Percentiles rank a stretch among this genome's conserved stretches.
Conservation (phyloP, 257 asterid species). For the Solanum chiquidenum region DNA sequence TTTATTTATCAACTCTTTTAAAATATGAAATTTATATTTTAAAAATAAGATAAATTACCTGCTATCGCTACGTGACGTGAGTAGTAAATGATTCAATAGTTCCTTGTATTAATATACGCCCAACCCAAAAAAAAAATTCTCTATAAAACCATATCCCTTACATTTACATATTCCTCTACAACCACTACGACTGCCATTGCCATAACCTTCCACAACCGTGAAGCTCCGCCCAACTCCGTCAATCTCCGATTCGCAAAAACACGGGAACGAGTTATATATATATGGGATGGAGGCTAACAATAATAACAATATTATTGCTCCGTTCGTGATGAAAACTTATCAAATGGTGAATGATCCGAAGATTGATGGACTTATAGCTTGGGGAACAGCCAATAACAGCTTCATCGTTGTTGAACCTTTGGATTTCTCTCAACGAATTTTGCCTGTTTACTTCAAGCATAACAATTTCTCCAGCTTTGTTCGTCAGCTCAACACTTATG, state of each 20-base stretch:
- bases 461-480: conserved; percentile 89
- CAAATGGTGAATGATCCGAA: conserved; percentile 75
- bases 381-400: conserved; percentile 61
- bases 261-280: not conserved
- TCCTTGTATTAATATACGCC: not conserved
- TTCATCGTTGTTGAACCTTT: conserved; percentile 61
- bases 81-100: not conserved
- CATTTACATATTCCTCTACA: conserved; percentile 9
- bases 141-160: not conserved
- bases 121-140: not conserved
- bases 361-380: conserved; percentile 38
- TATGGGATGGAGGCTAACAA: conserved; percentile 27
- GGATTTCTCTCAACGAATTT: conserved; percentile 54
- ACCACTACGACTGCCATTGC: not conserved
- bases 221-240: not conserved
- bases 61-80: no score
- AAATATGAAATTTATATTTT: not conserved
- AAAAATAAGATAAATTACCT: not conserved
- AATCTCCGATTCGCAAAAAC: not conserved
- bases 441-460: conserved; percentile 77
- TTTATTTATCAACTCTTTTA: not conserved
- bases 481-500: conserved; percentile 90
- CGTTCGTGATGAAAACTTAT: conserved; percentile 76
- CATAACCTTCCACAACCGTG: not conserved
- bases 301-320: conserved; percentile 22